phyloP scores from a whole-genome alignment of 2,329 filamentous ascomycete species.

The Akanthomyces uredinophilus region DNA sequence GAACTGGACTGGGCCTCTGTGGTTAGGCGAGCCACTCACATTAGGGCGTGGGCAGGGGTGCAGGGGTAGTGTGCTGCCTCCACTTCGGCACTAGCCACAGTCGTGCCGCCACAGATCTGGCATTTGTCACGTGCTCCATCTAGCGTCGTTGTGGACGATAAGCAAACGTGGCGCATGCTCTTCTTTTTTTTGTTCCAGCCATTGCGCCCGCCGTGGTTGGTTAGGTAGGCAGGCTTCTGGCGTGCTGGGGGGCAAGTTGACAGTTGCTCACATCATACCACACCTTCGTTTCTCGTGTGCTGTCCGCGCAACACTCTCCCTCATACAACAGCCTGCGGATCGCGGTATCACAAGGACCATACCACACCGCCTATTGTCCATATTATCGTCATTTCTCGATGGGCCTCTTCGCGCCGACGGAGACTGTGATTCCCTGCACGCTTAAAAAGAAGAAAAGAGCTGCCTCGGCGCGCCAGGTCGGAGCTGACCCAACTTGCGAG shows the following conservation, averaged over 20 bases:
- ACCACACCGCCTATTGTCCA: background rate
- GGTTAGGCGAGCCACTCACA: slow-evolving; percentile 22
- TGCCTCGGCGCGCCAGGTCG: slow-evolving; percentile 15
- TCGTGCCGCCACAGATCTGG: background rate
- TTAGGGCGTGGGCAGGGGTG: slow-evolving; percentile 21
- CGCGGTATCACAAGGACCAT: background rate
- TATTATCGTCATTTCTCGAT: background rate
- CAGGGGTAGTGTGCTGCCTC: background rate
- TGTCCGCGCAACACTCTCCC: background rate
- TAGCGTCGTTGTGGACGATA: background rate
- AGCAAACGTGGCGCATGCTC: slow-evolving; percentile 7
- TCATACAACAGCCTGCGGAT: background rate
- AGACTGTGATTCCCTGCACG: background rate
- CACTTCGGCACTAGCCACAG: slow-evolving; percentile 10
- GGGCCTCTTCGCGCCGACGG: background rate
- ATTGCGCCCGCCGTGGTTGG: background rate
- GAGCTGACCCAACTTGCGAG: slow-evolving; percentile 11
- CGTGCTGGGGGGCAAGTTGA: background rate
- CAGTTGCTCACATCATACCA: background rate
- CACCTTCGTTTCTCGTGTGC: too few relatives aligned
- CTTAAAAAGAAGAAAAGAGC: background rate
- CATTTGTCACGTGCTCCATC: slow-evolving; percentile 7
- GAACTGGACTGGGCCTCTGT: background rate
- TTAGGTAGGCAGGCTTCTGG: background rate
- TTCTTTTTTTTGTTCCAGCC: background rate